phyloP scores from a whole-genome alignment of 495 filamentous ascomycete genomes.

The Aspergillus cavernicola region DNA sequence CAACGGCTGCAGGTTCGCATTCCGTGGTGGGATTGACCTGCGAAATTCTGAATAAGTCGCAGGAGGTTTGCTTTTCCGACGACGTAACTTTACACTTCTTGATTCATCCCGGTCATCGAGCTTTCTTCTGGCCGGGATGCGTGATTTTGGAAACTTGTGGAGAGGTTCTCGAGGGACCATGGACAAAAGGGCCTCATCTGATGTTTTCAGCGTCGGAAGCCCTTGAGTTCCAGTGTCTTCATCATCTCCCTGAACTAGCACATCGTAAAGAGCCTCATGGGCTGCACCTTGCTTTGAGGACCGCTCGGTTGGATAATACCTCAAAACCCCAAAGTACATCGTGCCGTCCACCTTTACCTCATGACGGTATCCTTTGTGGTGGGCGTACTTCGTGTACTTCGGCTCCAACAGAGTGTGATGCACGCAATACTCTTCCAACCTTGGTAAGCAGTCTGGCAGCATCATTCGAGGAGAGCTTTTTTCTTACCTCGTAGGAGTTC shows the following conservation, averaged over 20 bases:
- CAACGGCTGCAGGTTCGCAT: conserved; percentile 25
- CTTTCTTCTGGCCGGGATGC: neutral
- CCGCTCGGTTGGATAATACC: conserved; percentile 15
- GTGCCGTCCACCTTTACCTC: conserved; percentile 18
- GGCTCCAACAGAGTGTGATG: conserved; percentile 17
- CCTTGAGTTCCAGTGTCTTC: neutral
- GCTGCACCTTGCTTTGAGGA: conserved; percentile 28
- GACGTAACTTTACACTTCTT: neutral
- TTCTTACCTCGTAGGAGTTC: conserved; percentile 28
- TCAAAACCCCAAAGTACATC: conserved; percentile 15
- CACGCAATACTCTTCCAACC: conserved; percentile 23
- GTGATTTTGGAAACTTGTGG: neutral
- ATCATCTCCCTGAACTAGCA: conserved; percentile 14
- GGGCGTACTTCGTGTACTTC: conserved; percentile 18
- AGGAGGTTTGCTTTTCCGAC: neutral
- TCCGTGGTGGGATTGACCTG: neutral
- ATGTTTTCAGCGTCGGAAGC: conserved; percentile 1
- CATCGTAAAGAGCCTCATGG: conserved; percentile 24
- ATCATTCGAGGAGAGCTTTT: neutral
- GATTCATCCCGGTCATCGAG: neutral
- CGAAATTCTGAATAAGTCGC: neutral
- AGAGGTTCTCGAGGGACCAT: conserved; percentile 11
- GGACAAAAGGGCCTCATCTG: conserved; percentile 1
- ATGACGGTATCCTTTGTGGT: conserved; percentile 20
- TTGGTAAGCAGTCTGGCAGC: neutral